Evolutionary conservation across 2,329 filamentous ascomycete species (phyloP).

Genomic region (Pseudocercospora ulei): DNA sequence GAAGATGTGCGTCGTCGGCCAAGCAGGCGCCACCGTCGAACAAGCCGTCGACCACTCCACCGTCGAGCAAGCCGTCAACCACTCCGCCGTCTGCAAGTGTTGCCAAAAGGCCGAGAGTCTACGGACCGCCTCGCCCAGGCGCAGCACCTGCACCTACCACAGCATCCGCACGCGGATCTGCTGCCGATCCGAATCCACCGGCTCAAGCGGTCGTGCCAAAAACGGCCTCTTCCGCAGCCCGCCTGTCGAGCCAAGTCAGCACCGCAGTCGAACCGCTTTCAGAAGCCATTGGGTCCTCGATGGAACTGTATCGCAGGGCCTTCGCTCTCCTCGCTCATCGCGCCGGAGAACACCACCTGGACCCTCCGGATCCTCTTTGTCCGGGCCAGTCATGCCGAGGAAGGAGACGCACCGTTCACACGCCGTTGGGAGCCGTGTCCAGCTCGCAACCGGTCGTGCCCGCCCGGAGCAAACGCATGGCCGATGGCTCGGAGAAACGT

Average conservation of each 20-base stretch:
- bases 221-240: constrained; percentile 5
- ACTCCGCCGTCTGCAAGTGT: constrained; percentile 6
- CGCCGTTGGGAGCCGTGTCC: constrained; percentile 5
- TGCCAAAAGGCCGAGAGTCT: constrained; percentile 11
- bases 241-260: constrained; percentile 10
- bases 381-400: constrained; percentile 12
- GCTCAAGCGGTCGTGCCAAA: constrained; percentile 11
- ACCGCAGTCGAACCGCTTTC: constrained; percentile 4
- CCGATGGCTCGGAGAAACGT: constrained; percentile 21
- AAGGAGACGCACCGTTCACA: constrained; percentile 9
- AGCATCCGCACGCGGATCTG: background rate
- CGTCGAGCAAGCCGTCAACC: background rate
- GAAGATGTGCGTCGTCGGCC: constrained; percentile 3
- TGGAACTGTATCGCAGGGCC: constrained; percentile 6
- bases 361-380: constrained; percentile 6
- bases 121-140: constrained; percentile 10
- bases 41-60: background rate
- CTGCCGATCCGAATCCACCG: constrained; percentile 7
- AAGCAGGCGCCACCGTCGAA: constrained; percentile 3
- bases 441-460: constrained; percentile 9
- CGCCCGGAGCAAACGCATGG: constrained; percentile 18
- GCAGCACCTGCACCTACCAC: background rate
- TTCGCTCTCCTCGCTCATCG: background rate
- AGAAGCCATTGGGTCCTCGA: constrained; percentile 5
- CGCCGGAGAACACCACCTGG: constrained; percentile 1